Base-by-base conservation (phyloP, 495 filamentous ascomycete genomes). In the Diplogelasinospora grovesii region DNA sequence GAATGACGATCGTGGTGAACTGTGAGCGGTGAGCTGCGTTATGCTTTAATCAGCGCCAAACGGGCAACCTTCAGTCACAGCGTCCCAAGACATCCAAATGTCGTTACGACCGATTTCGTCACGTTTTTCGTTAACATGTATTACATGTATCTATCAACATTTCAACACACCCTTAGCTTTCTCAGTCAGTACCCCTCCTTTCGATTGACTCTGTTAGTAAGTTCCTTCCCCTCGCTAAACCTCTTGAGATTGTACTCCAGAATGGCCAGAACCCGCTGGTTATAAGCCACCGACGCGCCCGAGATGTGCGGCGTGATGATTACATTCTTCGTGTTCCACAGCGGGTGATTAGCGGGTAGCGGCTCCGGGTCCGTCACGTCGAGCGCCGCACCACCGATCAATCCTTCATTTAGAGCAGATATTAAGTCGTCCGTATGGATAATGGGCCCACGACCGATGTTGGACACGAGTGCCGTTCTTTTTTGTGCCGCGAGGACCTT, bases 311-410 rank as follows among this genome's bases (percentile, higher is more conserved):
- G 88, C 44, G 83, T 90, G 35, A 94, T 69, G 30, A 81, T 74
- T 13, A 83, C 71, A 62, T 90, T 89, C 49, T 77, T 71, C 45
- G 79, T 63, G 20, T 72, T 73, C 88, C 88, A 95, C 35, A 95
- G 58, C 46, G 73, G 69, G 56, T 81, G 73, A 5, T 83, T 78
- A 28, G 62, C 46, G 2, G 83, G 83, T 53, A 95, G 53, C 0
- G 88, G 88, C 52, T 95, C 89, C 3, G 86, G 86, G 42, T 92
- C 86, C 27, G 87, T 89, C 0, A 94, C 89, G 64, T 95, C 89
- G 38, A 94, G 58, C 28, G 85, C 85, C 5, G 87, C 76, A 18
- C 85, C 87, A 8, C 75, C 68, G 29, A 95, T 60, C 22, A 65
- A 55, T 6, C 64, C 73, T 9, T 54, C 52, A 43, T 83, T 70